Evolutionary conservation across 768 basidiomycete genomes (phyloP).

Genomic region (Clitopilus hobsonii): DNA sequence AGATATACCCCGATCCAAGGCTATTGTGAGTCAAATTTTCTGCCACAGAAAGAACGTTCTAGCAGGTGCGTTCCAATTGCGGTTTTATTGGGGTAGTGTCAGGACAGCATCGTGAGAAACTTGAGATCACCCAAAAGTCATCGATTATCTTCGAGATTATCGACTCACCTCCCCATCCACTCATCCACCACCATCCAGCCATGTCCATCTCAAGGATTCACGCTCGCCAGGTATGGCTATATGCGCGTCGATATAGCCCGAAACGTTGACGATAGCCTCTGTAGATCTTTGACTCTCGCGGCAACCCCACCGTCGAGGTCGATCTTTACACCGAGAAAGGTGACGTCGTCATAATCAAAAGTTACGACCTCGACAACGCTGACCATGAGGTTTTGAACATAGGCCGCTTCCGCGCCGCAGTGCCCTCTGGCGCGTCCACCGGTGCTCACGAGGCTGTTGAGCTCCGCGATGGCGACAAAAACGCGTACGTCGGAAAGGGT

Average conservation of each 20-base stretch:
- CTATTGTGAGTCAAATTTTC: background rate
- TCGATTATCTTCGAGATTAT: conserved; percentile 19
- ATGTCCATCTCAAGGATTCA: conserved; percentile 93
- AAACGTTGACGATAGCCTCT: conserved; percentile 12
- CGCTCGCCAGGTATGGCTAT: conserved; percentile 76
- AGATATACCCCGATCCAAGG: background rate
- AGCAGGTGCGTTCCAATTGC: background rate
- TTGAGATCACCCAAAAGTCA: conserved; percentile 26
- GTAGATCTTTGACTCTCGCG: conserved; percentile 99
- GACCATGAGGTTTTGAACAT: conserved; percentile 12
- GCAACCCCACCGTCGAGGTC: conserved; percentile 96
- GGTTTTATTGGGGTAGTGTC: background rate
- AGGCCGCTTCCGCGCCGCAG: conserved; percentile 93
- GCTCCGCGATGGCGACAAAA: conserved; percentile 95
- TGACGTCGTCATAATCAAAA: conserved; percentile 20
- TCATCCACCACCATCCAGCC: conserved; percentile 30
- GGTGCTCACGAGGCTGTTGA: conserved; percentile 98
- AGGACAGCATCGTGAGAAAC: conserved; percentile 30
- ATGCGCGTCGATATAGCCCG: conserved; percentile 6
- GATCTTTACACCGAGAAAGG: conserved; percentile 87
- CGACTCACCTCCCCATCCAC: conserved; percentile 12
- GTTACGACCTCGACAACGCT: background rate
- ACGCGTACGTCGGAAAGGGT: conserved; percentile 95
- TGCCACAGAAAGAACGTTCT: background rate
- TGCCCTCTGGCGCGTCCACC: conserved; percentile 98